These are phyloP conservation scores for Fusarium fujikuroi DNA, from an alignment of 2,329 filamentous ascomycete species.

Conservation along the genomic window DNA sequence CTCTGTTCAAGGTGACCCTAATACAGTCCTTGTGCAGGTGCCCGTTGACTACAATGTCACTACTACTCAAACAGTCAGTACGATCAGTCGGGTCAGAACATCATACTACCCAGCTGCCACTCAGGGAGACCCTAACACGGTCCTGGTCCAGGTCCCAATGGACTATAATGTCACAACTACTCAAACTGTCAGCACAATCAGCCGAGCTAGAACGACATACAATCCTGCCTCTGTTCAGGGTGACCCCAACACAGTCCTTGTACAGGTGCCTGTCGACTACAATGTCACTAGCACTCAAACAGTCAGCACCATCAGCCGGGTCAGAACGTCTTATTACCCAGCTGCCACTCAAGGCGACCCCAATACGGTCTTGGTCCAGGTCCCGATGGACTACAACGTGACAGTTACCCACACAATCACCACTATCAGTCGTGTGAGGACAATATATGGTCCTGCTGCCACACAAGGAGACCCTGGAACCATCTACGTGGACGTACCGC, in stretches of 20 bases:
- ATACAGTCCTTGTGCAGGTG: slow-evolving; percentile 10
- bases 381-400: neutral
- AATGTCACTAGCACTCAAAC: neutral
- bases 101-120: neutral
- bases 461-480: slow-evolving; percentile 13
- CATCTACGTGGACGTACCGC: neutral
- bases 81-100: neutral
- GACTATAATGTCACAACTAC: neutral
- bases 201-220: neutral
- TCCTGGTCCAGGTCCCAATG: neutral
- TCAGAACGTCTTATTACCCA: neutral
- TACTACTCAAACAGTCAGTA: neutral
- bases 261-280: slow-evolving; percentile 9
- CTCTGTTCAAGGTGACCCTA: slow-evolving; percentile 1
- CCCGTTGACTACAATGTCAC: slow-evolving; percentile 1
- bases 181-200: neutral
- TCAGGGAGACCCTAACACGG: neutral
- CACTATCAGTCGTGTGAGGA: neutral
- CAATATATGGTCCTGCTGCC: neutral
- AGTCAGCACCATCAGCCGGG: neutral
- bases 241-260: slow-evolving; percentile 12
- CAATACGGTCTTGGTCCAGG: neutral
- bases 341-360: slow-evolving; percentile 1
- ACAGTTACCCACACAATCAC: neutral
- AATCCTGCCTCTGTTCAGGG: neutral